phyloP scores from a whole-genome alignment of 2,329 filamentous ascomycete species.

The Sporothrix globosa region DNA sequence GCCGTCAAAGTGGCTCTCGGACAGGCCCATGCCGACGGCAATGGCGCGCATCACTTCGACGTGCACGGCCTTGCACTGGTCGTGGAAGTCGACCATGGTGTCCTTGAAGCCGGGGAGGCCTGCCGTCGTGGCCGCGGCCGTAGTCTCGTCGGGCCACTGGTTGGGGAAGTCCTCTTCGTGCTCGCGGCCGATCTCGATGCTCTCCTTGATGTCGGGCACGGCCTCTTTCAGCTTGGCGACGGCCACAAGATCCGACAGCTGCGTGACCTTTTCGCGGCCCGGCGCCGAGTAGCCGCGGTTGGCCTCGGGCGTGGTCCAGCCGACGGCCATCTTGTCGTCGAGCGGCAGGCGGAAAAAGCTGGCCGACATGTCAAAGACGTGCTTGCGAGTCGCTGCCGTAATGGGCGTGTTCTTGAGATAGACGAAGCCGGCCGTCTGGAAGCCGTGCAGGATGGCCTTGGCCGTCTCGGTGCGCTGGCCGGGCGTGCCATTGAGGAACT shows the following conservation, averaged over 20 bases:
- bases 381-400: conserved; percentile 57
- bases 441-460: conserved; percentile 72
- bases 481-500: conserved; percentile 67
- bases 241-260: conserved; percentile 56
- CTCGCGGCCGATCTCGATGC: conserved; percentile 66
- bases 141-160: conserved; percentile 68
- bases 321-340: conserved; percentile 65
- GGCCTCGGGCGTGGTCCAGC: conserved; percentile 71
- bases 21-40: conserved; percentile 76
- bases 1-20: conserved; percentile 72
- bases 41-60: conserved; percentile 81
- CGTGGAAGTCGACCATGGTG: conserved; percentile 76
- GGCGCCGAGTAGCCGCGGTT: conserved; percentile 74
- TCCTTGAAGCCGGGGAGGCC: conserved; percentile 64
- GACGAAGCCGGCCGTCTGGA: conserved; percentile 85
- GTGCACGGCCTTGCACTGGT: conserved; percentile 74
- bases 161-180: conserved; percentile 67
- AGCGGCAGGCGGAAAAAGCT: conserved; percentile 69
- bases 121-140: conserved; percentile 47
- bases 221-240: conserved; percentile 61
- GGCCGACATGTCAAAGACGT: conserved; percentile 69
- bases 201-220: conserved; percentile 67
- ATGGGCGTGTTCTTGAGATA: conserved; percentile 84
- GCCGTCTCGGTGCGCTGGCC: conserved; percentile 67
- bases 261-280: conserved; percentile 71